Evolutionary conservation across 1,139 yeast genomes (phyloP).

Genomic region (Hansenula anomala): DNA sequence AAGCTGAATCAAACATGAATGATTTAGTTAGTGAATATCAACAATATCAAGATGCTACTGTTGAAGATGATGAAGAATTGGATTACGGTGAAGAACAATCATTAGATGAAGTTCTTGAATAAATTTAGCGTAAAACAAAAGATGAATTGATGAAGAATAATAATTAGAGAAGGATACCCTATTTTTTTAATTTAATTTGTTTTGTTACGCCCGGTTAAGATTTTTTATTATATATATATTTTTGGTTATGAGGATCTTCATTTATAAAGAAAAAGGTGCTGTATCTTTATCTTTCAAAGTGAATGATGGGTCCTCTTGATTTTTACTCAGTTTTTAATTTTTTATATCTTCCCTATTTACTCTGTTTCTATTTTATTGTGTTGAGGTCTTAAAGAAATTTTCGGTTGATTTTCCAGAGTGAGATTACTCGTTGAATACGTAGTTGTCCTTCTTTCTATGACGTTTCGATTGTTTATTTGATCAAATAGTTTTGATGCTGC

Average conservation of each 20-base stretch:
- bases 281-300: no score
- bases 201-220: slow-evolving; percentile 2
- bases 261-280: no score
- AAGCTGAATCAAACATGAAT: slow-evolving; percentile 92
- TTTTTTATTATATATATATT: no score
- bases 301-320: slow-evolving; percentile 1
- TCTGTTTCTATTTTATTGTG: slow-evolving; percentile 1
- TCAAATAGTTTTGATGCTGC: no score
- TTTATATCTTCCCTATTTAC: slow-evolving; percentile 1
- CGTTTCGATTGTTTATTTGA: no score
- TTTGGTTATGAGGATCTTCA: slow-evolving; percentile 2
- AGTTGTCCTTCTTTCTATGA: no score
- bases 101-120: slow-evolving; percentile 24
- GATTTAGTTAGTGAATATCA: slow-evolving; percentile 96
- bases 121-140: no score
- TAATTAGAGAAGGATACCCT: no score
- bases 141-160: no score
- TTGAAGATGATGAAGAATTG: slow-evolving; percentile 76
- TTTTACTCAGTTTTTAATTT: slow-evolving; percentile 1
- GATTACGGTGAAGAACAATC: slow-evolving; percentile 34
- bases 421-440: no score
- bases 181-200: no score
- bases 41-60: slow-evolving; percentile 92
- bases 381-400: background rate
- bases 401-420: background rate